These are phyloP conservation scores for Fomitopsis serialis DNA, from an alignment of 768 basidiomycete species.

Conservation along the genomic window DNA sequence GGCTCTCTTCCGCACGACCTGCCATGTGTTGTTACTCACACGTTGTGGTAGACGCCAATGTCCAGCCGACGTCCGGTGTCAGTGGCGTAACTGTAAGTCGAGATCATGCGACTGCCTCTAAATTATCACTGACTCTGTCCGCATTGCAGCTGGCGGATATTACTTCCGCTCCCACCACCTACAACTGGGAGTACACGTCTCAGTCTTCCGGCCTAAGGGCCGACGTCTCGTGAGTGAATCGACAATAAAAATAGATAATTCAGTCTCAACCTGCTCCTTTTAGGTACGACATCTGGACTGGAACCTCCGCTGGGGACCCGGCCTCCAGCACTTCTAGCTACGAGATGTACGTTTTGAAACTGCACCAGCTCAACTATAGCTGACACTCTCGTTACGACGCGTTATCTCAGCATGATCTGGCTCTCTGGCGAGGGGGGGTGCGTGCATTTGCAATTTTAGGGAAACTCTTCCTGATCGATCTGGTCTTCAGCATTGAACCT, in stretches of 20 bases:
- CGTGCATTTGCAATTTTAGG: conserved; percentile 6
- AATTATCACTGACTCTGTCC: not conserved
- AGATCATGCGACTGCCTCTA: not conserved
- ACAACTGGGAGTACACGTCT: conserved; percentile 45
- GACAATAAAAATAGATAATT: not conserved
- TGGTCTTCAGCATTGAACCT: conserved; percentile 41
- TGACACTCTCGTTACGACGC: not conserved
- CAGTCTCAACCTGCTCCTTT: not conserved
- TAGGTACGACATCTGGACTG: conserved; percentile 54
- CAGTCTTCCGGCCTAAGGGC: conserved; percentile 43
- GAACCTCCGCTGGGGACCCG: conserved; percentile 36
- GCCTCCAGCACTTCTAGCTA: conserved; percentile 43
- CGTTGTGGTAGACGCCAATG: not conserved
- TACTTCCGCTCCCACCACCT: conserved; percentile 41
- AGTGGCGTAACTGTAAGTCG: not conserved
- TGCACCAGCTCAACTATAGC: not conserved
- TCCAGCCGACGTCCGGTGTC: not conserved
- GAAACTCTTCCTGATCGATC: not conserved
- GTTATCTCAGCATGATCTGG: conserved; percentile 49
- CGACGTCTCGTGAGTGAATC: conserved; percentile 40
- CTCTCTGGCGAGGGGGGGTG: conserved; percentile 52
- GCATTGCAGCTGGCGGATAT: conserved; percentile 33
- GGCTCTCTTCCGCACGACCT: not conserved
- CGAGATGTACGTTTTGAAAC: conserved; percentile 39
- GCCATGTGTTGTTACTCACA: not conserved